phyloP scores from a whole-genome alignment of 805 yeast species.

The Lipomyces anomalus region DNA sequence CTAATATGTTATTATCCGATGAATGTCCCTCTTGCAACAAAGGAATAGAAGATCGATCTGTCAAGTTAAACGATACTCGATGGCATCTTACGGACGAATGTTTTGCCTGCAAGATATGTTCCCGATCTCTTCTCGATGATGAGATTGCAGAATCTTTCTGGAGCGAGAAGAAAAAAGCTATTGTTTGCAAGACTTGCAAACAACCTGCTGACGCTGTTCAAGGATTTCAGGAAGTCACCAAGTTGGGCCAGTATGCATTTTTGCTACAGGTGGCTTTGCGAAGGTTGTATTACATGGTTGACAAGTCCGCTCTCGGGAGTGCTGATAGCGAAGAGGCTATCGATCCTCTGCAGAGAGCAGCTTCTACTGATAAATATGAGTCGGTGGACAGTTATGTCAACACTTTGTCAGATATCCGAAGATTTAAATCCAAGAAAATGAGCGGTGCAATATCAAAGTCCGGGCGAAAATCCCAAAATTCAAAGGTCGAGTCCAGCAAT shows the following conservation, averaged over 20 bases:
- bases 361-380: slow-evolving; percentile 18
- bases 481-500: slow-evolving; percentile 32
- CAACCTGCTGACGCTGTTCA: slow-evolving; percentile 44
- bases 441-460: slow-evolving; percentile 43
- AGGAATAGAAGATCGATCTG: slow-evolving; percentile 69
- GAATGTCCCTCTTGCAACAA: slow-evolving; percentile 64
- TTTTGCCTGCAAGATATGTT: slow-evolving; percentile 59
- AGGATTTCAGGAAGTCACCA: slow-evolving; percentile 53
- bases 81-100: slow-evolving; percentile 70
- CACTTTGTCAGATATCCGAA: slow-evolving; percentile 69
- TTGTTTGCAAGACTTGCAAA: slow-evolving; percentile 63
- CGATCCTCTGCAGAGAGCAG: slow-evolving; percentile 6
- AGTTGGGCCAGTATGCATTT: slow-evolving; percentile 67
- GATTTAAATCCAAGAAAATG: slow-evolving; percentile 68
- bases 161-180: slow-evolving; percentile 31
- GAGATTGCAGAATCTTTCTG: slow-evolving; percentile 40
- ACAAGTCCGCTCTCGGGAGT: no score
- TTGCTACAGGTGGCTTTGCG: slow-evolving; percentile 78
- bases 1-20: no score
- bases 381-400: slow-evolving; percentile 45
- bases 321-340: slow-evolving; percentile 4
- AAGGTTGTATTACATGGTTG: slow-evolving; percentile 37
- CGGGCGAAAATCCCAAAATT: slow-evolving; percentile 57
- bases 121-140: slow-evolving; percentile 36
- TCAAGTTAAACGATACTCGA: no score